Percentiles rank a stretch among this genome's conserved stretches.
phyloP scores from a whole-genome alignment of 106 monocot species.

The Platanthera guangdongensis region DNA sequence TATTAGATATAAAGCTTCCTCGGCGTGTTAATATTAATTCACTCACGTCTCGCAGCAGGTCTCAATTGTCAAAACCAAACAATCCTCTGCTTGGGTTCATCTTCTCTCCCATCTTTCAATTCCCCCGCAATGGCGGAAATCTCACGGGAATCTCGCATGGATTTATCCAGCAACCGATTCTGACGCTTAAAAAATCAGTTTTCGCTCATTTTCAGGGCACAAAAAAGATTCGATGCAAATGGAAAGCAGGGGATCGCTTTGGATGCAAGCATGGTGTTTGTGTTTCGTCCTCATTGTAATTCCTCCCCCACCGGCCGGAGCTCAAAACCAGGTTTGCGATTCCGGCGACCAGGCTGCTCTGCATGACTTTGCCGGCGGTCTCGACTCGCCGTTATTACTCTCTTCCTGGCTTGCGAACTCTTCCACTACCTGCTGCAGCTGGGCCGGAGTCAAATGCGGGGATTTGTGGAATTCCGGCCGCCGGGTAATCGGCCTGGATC shows the following conservation, averaged over 20 bases:
- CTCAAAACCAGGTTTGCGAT: conserved; percentile 19
- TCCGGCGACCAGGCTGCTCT: conserved; percentile 22
- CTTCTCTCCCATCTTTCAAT: background rate
- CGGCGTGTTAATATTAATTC: background rate
- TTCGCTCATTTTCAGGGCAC: background rate
- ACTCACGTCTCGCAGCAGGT: background rate
- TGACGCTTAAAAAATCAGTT: conserved; percentile 4
- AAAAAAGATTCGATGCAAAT: background rate
- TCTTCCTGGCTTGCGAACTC: conserved; percentile 16
- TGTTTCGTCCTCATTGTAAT: conserved; percentile 2
- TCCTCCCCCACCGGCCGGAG: background rate
- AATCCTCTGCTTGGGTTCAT: background rate
- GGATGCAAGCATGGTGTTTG: conserved; percentile 8
- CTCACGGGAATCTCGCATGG: conserved; percentile 3
- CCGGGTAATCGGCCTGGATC: conserved; percentile 47
- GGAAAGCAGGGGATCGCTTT: conserved; percentile 2
- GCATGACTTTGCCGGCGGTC: conserved; percentile 11
- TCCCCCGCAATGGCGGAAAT: conserved; percentile 5
- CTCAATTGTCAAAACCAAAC: conserved; percentile 3
- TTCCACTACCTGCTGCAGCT: conserved; percentile 32
- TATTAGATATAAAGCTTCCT: background rate
- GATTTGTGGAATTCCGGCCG: background rate
- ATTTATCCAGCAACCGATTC: background rate
- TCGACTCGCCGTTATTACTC: conserved; percentile 4
- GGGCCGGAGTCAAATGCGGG: conserved; percentile 35